Evolutionary conservation across 2,329 filamentous ascomycete species (phyloP).

Genomic region (Phialocephala sp.): DNA sequence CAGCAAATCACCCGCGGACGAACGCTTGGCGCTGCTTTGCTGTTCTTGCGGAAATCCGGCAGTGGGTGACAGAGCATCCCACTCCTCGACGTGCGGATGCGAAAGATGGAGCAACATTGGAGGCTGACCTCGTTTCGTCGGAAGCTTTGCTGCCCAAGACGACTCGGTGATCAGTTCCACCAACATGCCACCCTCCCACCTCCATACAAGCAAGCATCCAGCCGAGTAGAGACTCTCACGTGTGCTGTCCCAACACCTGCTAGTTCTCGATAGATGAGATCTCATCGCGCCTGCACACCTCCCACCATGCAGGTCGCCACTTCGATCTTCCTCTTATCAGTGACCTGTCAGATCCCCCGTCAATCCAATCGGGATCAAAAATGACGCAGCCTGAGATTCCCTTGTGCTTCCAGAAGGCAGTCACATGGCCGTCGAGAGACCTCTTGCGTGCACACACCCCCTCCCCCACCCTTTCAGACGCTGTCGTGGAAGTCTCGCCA

Average conservation of each 20-base stretch:
- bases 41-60: background rate
- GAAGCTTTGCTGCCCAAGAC: slow-evolving; percentile 1
- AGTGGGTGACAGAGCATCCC: slow-evolving; percentile 12
- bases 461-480: background rate
- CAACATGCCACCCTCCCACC: background rate
- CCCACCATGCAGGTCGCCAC: slow-evolving; percentile 28
- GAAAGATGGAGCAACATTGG: background rate
- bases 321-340: slow-evolving; percentile 32
- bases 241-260: slow-evolving; percentile 6
- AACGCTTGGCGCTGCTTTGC: background rate
- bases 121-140: background rate
- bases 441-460: background rate
- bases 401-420: background rate
- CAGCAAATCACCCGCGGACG: slow-evolving; percentile 8
- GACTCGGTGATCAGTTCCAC: background rate
- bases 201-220: background rate
- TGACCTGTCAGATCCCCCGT: slow-evolving; percentile 28
- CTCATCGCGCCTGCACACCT: slow-evolving; percentile 16
- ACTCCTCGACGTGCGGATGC: background rate
- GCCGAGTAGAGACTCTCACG: background rate
- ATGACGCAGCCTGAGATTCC: background rate
- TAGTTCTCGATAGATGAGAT: slow-evolving; percentile 14
- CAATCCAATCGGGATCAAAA: background rate
- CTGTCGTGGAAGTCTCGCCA: background rate
- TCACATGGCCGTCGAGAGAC: background rate